Base-by-base conservation (phyloP, 371 early-diverging fungal genomes). In the Rhizopus delemar region DNA sequence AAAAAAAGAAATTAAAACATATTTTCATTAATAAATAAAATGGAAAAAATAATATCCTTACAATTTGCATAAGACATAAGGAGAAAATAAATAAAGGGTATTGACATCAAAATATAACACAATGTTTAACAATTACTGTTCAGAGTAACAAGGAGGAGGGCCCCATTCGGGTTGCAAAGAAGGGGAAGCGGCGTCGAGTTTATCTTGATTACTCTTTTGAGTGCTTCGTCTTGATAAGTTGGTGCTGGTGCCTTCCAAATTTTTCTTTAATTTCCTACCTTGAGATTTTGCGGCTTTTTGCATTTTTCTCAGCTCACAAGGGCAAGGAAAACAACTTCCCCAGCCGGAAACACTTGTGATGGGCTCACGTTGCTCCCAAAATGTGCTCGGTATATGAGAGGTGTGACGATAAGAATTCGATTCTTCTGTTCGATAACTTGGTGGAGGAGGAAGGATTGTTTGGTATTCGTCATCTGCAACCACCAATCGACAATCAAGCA, bases 371-470 rank as follows among this genome's bases (percentile, higher is more conserved):
- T 77, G 77, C 33, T 69, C 62, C 74, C 74, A 77, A 53, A 73
- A 56, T 5, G 68, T 56, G 28, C 63, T 46, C 31, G 54, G 15
- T 31, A 59, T 9, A 22, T 16, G 62, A 54, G 29, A 51, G 29
- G 57, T 56, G 28, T 13, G 41, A n/a, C 57, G 43, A 32, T 50
- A 46, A 3, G 31, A 45, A 28, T 41, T 58, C 53, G 74, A 71
- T 59, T 76, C 91, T 51, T 71, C 88, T 16, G 84, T 85, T 11
- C 91, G 86, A 85, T 73, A 80, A 15, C 75, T 84, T n/a, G 90
- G 86, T 11, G 91, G 92, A 60, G 96, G 98, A 13, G 89, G 91
- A 45, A 88, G 87, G 46, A 85, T 89, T 2, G 93, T 97, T 64
- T 81, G 90, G 46, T 82, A 90, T 43, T 72, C 71, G 45, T 77